These are phyloP conservation scores for Talaromyces thailandensis DNA, from an alignment of 495 filamentous ascomycete genomes.

Conservation along the genomic window DNA sequence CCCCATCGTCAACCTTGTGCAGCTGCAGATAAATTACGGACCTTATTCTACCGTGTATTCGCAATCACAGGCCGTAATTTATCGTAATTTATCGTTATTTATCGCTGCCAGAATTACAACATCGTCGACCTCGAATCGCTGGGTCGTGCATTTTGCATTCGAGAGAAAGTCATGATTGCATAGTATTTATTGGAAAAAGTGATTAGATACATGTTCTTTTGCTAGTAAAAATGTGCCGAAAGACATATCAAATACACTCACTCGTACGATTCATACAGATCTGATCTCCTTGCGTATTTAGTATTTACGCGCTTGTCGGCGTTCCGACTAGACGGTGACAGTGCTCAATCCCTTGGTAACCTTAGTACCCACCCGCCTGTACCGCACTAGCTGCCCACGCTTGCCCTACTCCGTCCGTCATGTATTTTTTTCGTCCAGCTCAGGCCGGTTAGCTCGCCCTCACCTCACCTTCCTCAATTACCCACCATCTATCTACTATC, in stretches of 20 bases:
- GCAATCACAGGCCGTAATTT: not conserved
- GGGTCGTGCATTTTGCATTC: not conserved
- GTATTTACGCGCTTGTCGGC: not conserved
- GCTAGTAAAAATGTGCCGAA: not conserved
- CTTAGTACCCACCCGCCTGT: not conserved
- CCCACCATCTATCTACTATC: slow-evolving; percentile 9
- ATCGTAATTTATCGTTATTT: no score
- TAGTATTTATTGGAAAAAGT: not conserved
- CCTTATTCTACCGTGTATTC: slow-evolving; percentile 1
- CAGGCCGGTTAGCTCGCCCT: slow-evolving; percentile 1
- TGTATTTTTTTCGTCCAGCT: not conserved
- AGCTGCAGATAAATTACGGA: not conserved
- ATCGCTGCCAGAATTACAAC: not conserved
- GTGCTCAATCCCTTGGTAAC: not conserved
- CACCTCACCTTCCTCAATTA: slow-evolving; percentile 4
- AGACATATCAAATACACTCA: not conserved
- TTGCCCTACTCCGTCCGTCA: not conserved
- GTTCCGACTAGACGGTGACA: not conserved
- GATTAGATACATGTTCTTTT: not conserved
- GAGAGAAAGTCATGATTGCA: not conserved
- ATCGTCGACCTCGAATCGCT: not conserved
- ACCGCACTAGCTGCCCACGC: not conserved
- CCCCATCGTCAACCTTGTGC: not conserved
- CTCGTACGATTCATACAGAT: not conserved
- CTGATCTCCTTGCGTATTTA: not conserved